phyloP scores from a whole-genome alignment of 75 land plant species.

The Selaginella moellendorffii region DNA sequence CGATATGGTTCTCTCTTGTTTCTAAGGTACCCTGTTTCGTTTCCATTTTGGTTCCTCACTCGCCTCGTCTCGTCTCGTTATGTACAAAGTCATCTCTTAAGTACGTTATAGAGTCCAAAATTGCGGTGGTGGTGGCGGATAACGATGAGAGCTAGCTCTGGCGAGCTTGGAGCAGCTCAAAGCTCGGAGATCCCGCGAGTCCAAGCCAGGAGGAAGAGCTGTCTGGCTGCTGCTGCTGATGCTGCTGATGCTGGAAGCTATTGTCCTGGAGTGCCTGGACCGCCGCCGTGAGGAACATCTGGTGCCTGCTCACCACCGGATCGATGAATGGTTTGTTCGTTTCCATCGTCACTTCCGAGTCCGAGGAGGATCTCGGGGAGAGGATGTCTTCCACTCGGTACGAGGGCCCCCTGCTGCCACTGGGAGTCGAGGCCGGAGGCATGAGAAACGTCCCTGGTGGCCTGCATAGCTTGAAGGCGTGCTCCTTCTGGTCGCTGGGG shows the following conservation, averaged over 20 bases:
- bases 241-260: neutral
- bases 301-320: neutral
- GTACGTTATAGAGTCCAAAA: no score
- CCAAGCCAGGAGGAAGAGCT: neutral
- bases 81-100: no score
- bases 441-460: neutral
- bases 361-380: neutral
- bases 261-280: neutral
- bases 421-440: neutral
- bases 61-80: no score
- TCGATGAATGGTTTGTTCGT: neutral
- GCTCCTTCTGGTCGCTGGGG: neutral
- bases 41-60: no score
- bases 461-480: neutral
- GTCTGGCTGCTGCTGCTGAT: neutral
- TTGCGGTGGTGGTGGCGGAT: no score
- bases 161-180: no score
- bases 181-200: neutral
- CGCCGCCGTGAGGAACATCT: neutral
- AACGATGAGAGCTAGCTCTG: no score
- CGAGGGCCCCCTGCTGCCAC: neutral
- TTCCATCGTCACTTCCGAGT: neutral
- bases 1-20: no score
- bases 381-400: neutral
- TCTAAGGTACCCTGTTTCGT: no score